Conservation (phyloP, 2,329 filamentous ascomycete genomes). For the Lachnellula willkommii region DNA sequence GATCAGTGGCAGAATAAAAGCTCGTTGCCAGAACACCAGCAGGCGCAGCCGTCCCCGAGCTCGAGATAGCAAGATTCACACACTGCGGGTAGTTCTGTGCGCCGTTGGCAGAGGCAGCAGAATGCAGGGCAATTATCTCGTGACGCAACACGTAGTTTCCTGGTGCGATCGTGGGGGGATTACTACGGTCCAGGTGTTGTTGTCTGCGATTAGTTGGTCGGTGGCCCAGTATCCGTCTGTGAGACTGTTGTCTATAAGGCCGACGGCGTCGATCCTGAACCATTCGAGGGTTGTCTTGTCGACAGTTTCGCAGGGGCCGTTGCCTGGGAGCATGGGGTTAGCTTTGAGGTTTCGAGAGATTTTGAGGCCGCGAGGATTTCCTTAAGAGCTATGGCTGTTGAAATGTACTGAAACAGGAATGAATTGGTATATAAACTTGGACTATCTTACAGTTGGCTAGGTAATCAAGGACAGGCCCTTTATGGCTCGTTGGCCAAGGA, state of each 20-base stretch:
- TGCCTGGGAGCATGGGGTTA: not conserved
- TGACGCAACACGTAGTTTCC: slow-evolving; percentile 51
- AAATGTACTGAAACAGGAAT: too few species aligned
- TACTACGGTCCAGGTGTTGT: slow-evolving; percentile 47
- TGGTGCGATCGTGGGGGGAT: slow-evolving; percentile 40
- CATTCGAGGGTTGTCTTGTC: slow-evolving; percentile 37
- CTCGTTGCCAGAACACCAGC: slow-evolving; percentile 35
- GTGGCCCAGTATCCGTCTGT: slow-evolving; percentile 37
- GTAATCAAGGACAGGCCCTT: slow-evolving; percentile 34
- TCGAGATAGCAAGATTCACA: slow-evolving; percentile 43
- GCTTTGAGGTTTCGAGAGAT: not conserved
- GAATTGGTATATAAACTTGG: too few species aligned
- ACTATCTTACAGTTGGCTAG: slow-evolving; percentile 24
- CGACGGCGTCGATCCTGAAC: slow-evolving; percentile 41
- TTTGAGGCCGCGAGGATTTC: too few species aligned
- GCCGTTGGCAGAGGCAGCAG: slow-evolving; percentile 36
- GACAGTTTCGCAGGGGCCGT: slow-evolving; percentile 37
- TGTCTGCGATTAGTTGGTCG: slow-evolving; percentile 46
- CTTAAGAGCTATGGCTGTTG: too few species aligned
- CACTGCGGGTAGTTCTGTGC: slow-evolving; percentile 47
- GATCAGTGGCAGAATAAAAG: slow-evolving; percentile 38
- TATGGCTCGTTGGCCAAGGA: slow-evolving; percentile 58
- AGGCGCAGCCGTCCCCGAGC: slow-evolving; percentile 36
- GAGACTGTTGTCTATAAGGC: slow-evolving; percentile 29
- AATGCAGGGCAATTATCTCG: slow-evolving; percentile 33